Conservation (phyloP, 306 rosid species). For the Lathyrus oleraceus region DNA sequence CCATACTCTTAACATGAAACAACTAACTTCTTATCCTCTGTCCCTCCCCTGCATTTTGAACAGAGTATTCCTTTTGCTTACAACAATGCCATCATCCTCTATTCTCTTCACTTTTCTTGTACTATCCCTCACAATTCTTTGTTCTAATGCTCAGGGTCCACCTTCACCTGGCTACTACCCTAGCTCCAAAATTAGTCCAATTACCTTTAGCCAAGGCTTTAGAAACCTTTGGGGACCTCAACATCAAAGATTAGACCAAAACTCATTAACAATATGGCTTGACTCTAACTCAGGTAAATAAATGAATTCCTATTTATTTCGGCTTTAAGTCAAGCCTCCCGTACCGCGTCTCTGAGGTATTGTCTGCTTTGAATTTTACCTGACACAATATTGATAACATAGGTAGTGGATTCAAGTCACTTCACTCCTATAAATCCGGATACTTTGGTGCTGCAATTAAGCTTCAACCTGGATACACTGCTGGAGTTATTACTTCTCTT, state of each 20-base stretch:
- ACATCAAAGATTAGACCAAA: constrained; percentile 74
- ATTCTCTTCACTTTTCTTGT: constrained; percentile 40
- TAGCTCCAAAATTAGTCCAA: constrained; percentile 56
- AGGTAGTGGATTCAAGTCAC: constrained; percentile 97
- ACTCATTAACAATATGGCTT: constrained; percentile 69
- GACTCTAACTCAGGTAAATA: constrained; percentile 63
- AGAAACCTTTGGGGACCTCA: constrained; percentile 84
- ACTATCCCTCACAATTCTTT: constrained; percentile 36
- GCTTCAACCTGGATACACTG: constrained; percentile 88
- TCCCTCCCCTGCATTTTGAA: constrained; percentile 40
- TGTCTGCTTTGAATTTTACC: neutral
- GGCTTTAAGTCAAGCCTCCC: too few relatives aligned
- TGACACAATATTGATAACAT: neutral
- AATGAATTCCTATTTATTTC: neutral
- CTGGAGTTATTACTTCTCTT: constrained; percentile 86
- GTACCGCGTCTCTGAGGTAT: neutral
- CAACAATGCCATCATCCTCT: constrained; percentile 45
- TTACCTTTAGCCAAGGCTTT: constrained; percentile 60
- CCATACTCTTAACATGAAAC: constrained; percentile 37
- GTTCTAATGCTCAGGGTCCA: constrained; percentile 60
- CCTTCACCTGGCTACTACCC: constrained; percentile 91
- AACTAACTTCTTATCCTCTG: constrained; percentile 35
- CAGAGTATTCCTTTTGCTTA: constrained; percentile 45
- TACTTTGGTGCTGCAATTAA: constrained; percentile 82
- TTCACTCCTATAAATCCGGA: constrained; percentile 65